Percentiles rank a stretch among this genome's conserved stretches.
Conservation (phyloP, 108 stramenopile genomes). For the Fistulifera pelliculosa region DNA sequence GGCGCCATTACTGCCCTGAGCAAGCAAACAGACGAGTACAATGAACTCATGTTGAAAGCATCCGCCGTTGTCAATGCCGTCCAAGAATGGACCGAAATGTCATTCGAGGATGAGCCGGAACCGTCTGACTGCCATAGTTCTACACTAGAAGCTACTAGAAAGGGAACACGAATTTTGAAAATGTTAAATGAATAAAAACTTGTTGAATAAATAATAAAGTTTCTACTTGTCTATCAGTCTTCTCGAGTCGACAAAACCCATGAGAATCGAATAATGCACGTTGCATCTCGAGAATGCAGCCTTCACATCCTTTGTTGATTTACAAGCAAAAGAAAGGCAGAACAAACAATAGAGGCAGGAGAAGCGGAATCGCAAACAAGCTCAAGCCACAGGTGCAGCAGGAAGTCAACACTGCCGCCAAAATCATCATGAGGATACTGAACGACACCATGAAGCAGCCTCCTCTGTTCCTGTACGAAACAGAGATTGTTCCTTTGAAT, state of each 20-base stretch:
- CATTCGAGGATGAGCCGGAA: neutral
- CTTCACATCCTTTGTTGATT: constrained; percentile 1
- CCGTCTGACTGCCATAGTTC: neutral
- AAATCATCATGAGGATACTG: constrained; percentile 27
- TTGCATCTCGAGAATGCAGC: no score
- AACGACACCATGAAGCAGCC: constrained; percentile 47
- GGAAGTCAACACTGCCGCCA: constrained; percentile 15
- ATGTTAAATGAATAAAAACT: neutral
- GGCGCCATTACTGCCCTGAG: constrained; percentile 93
- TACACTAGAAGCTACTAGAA: neutral
- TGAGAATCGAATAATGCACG: no score
- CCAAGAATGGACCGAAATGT: constrained; percentile 39
- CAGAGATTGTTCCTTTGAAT: constrained; percentile 15
- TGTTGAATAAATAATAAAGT: no score
- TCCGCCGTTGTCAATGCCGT: constrained; percentile 58
- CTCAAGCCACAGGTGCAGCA: constrained; percentile 35
- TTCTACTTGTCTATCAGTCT: no score
- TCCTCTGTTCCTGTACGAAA: constrained; percentile 24
- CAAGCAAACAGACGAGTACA: constrained; percentile 81
- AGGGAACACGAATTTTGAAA: neutral
- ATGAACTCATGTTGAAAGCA: constrained; percentile 91
- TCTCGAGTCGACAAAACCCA: no score
- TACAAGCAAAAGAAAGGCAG: constrained; percentile 48
- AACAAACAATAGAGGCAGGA: constrained; percentile 42
- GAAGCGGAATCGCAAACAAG: constrained; percentile 30